Conservation (phyloP, 805 yeast species). For the Spathaspora passalidarum region DNA sequence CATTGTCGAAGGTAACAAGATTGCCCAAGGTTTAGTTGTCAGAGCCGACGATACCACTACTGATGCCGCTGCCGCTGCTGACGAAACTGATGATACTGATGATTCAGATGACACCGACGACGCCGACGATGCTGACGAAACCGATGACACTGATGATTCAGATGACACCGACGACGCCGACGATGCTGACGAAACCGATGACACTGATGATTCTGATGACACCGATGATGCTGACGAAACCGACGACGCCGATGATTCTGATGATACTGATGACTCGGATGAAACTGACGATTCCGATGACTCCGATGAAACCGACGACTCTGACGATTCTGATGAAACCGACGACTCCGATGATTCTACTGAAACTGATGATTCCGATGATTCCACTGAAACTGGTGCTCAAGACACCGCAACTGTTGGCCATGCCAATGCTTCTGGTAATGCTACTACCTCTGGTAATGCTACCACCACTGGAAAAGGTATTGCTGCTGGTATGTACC, state of each 20-base stretch:
- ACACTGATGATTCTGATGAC: constrained; percentile 2
- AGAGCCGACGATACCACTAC: constrained; percentile 7
- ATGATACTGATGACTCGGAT: constrained; percentile 2
- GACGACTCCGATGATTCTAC: constrained; percentile 5
- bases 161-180: constrained; percentile 5
- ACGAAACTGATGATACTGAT: background rate
- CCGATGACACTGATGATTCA: constrained; percentile 6
- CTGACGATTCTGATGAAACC: background rate
- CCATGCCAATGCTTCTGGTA: background rate
- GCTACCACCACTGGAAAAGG: constrained; percentile 7
- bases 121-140: constrained; percentile 3
- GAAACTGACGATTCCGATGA: background rate
- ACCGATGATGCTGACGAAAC: constrained; percentile 3
- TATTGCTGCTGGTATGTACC: too few species aligned
- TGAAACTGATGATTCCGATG: constrained; percentile 4
- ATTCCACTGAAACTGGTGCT: constrained; percentile 2
- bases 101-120: constrained; percentile 3
- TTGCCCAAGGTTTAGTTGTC: constrained; percentile 4
- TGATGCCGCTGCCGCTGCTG: constrained; percentile 4
- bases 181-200: constrained; percentile 6
- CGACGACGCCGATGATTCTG: constrained; percentile 4
- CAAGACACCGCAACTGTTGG: background rate
- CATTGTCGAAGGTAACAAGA: background rate
- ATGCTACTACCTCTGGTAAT: background rate
- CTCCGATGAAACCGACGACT: background rate